Evolutionary conservation across 176 grass and related monocot species (phyloP), one percentile per base, ranked within the genome.

Genomic region (Aegilops bicornis): DNA sequence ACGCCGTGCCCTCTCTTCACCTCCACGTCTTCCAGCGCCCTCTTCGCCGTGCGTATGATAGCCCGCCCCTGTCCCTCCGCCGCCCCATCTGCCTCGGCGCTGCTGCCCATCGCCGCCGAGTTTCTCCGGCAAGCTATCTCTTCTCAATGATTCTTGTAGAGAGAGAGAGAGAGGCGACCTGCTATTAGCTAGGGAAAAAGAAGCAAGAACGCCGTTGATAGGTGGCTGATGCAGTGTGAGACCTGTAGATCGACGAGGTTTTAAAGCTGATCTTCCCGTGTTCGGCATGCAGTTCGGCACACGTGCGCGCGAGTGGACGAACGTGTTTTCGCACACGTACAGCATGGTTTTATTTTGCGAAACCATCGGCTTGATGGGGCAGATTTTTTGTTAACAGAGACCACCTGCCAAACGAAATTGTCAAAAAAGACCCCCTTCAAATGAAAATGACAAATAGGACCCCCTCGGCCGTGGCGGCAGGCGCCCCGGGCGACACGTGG

Each of bases 41-140:
- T 73, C 82, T 42, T 80, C 24, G 77, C 68, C 68, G 19, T 40
- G 60, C 1, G 5, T 10, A 85, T 56, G 77, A 89, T 79, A 31
- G 66, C 75, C 66, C 16, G 72, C 64, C 29, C 81, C 30, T 65
- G 75, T 22, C 29, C 43, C 56, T 71, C 50, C 2, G 3, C 5
- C 5, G 27, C 1, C 73, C 9, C 3, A 7, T 32, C 29, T 25
- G n/a, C 7, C 7, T 36, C 12, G 47, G 27, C 2, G 43, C n/a
- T n/a, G n/a, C 3, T 29, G 17, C 69, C 58, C 24, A 22, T 22
- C 7, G 37, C 39, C 4, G 40, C 17, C 19, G 30, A 52, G 17
- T 33, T 58, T 58, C 52, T 58, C 52, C 52, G 52, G 62, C 30
- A 7, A 35, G 20, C 30, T 68, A 0, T 35, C 29, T 67, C 14